Conservation (phyloP, 345 rosid genomes). For the Corymbia maculata region DNA sequence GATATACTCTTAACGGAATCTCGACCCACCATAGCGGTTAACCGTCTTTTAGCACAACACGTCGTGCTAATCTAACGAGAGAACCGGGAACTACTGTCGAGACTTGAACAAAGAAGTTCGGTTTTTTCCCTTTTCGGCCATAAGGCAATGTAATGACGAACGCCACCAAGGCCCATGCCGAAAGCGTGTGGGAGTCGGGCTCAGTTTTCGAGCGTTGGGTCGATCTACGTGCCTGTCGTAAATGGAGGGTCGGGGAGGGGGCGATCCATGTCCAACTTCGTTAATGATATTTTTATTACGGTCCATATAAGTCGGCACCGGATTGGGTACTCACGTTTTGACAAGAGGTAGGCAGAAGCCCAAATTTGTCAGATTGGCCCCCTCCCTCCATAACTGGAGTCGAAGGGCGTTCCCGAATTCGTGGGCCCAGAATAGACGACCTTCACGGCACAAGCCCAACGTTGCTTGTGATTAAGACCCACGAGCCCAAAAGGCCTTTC, state of each 20-base stretch:
- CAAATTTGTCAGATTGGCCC: neutral
- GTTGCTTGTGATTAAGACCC: neutral
- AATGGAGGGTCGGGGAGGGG: no score
- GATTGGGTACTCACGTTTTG: neutral
- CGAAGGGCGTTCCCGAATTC: neutral
- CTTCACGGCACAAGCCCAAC: neutral
- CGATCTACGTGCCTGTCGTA: no score
- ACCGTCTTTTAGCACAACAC: neutral
- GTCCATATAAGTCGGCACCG: neutral
- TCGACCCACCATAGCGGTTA: neutral
- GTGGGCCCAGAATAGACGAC: accelerated
- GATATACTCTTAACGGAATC: neutral
- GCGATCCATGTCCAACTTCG: no score
- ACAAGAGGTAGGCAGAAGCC: neutral
- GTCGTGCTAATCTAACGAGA: neutral
- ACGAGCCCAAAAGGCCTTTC: neutral
- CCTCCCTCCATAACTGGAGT: neutral
- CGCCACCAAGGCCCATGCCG: neutral
- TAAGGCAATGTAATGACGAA: neutral
- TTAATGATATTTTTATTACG: neutral
- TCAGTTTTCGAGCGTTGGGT: neutral
- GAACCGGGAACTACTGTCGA: neutral
- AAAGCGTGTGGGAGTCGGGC: neutral
- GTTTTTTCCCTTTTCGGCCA: neutral
- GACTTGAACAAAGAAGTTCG: neutral